Evolutionary conservation across 192 early-diverging fungal species (phyloP).

Genomic region (Kappamyces sp.): DNA sequence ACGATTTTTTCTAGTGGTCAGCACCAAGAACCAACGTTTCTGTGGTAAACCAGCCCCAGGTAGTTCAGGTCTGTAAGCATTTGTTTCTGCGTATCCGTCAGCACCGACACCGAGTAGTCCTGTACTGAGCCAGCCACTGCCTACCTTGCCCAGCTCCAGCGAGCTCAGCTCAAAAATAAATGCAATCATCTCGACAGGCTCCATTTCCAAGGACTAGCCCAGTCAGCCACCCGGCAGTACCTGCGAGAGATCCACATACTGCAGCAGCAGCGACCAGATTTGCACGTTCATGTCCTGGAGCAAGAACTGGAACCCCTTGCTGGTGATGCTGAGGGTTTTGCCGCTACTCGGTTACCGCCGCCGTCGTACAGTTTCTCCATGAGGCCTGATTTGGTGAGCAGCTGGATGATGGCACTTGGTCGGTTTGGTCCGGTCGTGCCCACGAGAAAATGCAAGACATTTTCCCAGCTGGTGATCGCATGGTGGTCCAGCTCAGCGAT

Average conservation of each 20-base stretch:
- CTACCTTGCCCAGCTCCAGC: constrained; percentile 77
- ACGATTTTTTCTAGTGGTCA: constrained; percentile 42
- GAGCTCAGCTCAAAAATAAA: constrained; percentile 92
- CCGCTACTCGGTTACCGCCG: neutral
- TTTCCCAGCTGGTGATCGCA: constrained; percentile 81
- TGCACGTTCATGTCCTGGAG: constrained; percentile 90
- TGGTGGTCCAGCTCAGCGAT: constrained; percentile 71
- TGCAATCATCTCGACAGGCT: constrained; percentile 88
- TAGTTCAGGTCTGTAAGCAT: constrained; percentile 85
- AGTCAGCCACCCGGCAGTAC: constrained; percentile 9
- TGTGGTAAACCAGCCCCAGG: constrained; percentile 85
- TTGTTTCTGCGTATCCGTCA: constrained; percentile 76
- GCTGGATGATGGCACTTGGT: constrained; percentile 63
- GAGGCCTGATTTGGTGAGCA: constrained; percentile 70
- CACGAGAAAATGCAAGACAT: constrained; percentile 90
- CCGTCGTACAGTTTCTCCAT: constrained; percentile 51
- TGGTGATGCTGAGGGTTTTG: constrained; percentile 69
- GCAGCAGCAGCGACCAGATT: constrained; percentile 92
- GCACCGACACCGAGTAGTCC: constrained; percentile 77
- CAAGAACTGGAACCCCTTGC: constrained; percentile 96
- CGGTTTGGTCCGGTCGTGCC: constrained; percentile 63
- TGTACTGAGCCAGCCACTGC: constrained; percentile 16
- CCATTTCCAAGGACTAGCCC: constrained; percentile 54
- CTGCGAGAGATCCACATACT: constrained; percentile 84
- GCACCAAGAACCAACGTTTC: constrained; percentile 46